phyloP scores from a whole-genome alignment of 2,329 filamentous ascomycete genomes.

The Fusarium coicis region DNA sequence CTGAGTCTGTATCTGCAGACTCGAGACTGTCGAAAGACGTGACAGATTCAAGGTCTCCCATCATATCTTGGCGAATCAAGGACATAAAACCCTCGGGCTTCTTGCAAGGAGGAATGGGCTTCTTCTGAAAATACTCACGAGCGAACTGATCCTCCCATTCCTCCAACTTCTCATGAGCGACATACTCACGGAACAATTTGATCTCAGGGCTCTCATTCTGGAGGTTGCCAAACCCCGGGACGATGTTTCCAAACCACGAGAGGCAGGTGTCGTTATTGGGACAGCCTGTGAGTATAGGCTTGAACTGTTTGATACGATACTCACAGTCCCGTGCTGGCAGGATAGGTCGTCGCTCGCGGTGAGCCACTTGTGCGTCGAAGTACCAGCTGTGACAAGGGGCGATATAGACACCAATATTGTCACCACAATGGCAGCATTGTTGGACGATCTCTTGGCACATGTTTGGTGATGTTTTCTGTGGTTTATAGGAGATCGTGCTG shows the following conservation, averaged over 20 bases:
- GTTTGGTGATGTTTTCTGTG: not conserved
- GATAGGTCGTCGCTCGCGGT: not conserved
- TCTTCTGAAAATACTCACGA: constrained; percentile 2
- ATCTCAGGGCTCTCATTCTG: not conserved
- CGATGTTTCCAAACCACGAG: constrained; percentile 21
- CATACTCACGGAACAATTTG: not conserved
- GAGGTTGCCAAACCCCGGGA: not conserved
- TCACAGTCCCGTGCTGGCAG: not conserved
- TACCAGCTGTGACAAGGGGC: constrained; percentile 4
- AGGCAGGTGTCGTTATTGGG: constrained; percentile 14
- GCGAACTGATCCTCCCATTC: constrained; percentile 19
- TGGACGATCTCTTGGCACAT: constrained; percentile 19
- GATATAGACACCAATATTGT: constrained; percentile 3
- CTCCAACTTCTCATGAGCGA: constrained; percentile 8
- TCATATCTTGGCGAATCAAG: not conserved
- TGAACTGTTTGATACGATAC: not conserved
- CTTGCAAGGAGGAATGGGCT: not conserved
- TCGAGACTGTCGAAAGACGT: not conserved
- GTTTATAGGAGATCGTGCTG: not conserved
- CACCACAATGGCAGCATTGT: constrained; percentile 26
- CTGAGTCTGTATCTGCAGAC: not conserved
- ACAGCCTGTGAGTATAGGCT: constrained; percentile 19
- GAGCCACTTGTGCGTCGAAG: not conserved
- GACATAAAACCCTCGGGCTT: constrained; percentile 2
- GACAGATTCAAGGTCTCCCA: not conserved